phyloP scores from a whole-genome alignment of 2,329 filamentous ascomycete genomes.

The Elsinoe fawcettii region DNA sequence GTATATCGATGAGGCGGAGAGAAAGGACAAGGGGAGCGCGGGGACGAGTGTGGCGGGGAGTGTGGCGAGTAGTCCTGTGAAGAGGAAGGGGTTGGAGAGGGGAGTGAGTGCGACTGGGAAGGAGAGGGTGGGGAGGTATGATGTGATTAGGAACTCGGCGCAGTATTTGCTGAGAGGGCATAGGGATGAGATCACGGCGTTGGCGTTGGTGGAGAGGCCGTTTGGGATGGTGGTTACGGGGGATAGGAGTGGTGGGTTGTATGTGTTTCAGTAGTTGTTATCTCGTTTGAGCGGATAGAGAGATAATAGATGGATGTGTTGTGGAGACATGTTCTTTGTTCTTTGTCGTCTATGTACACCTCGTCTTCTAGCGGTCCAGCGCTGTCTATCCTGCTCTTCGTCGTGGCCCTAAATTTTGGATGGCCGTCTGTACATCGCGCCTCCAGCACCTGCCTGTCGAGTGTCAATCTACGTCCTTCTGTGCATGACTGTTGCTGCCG shows the following conservation, averaged over 20 bases:
- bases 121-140: constrained; percentile 51
- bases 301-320: too few relatives aligned
- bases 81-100: constrained; percentile 21
- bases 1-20: constrained; percentile 29
- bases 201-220: constrained; percentile 78
- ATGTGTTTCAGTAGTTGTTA: constrained; percentile 58
- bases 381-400: not conserved
- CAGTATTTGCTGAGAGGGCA: constrained; percentile 80
- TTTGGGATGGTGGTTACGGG: constrained; percentile 90
- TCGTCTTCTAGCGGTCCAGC: not conserved
- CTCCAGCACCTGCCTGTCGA: constrained; percentile 27
- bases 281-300: not conserved
- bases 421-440: constrained; percentile 11
- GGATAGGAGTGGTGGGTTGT: constrained; percentile 81
- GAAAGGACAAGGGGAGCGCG: constrained; percentile 19
- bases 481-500: constrained; percentile 41
- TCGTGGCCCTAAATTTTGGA: not conserved
- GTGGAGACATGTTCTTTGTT: not conserved
- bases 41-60: constrained; percentile 14
- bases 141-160: constrained; percentile 82
- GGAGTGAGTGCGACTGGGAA: constrained; percentile 22
- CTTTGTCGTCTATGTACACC: not conserved
- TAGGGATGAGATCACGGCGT: constrained; percentile 78
- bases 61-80: constrained; percentile 28
- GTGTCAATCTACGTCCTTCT: constrained; percentile 27